Evolutionary conservation across 1,139 yeast genomes (phyloP).

Genomic region (Cylindricascospora bacillispora): DNA sequence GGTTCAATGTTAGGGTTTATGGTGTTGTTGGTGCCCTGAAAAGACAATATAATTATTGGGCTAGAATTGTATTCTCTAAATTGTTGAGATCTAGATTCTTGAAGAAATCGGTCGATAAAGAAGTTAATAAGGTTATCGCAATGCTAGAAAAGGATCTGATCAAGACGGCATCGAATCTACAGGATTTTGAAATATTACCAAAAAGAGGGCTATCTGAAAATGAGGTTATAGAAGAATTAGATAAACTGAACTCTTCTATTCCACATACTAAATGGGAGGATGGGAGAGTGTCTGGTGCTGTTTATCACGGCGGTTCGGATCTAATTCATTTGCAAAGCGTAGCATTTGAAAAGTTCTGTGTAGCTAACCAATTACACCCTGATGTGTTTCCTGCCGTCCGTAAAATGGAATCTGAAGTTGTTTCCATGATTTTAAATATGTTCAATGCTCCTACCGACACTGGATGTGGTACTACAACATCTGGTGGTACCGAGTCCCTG

Average conservation of each 20-base stretch:
- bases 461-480: conserved; percentile 82
- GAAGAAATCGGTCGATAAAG: conserved; percentile 43
- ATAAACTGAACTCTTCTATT: conserved; percentile 32
- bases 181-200: conserved; percentile 43
- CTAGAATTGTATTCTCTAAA: conserved; percentile 24
- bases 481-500: conserved; percentile 95
- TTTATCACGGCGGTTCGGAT: conserved; percentile 84
- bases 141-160: conserved; percentile 46
- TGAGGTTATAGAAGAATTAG: conserved; percentile 37
- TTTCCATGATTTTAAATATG: conserved; percentile 71
- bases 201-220: conserved; percentile 37
- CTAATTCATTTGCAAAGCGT: conserved; percentile 58
- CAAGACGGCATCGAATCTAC: conserved; percentile 35
- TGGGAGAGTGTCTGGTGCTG: conserved; percentile 90
- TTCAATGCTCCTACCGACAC: conserved; percentile 54
- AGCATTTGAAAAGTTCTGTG: conserved; percentile 66
- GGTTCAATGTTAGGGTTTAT: conserved; percentile 26
- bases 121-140: conserved; percentile 37
- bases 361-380: conserved; percentile 91
- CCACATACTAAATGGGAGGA: conserved; percentile 68
- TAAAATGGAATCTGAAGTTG: conserved; percentile 93
- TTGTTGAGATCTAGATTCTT: conserved; percentile 43
- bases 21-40: conserved; percentile 29
- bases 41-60: conserved; percentile 9
- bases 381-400: conserved; percentile 95